Evolutionary conservation across 345 rosid species (phyloP), one percentile per base, ranked within the genome.

Genomic region (Boechera stricta): DNA sequence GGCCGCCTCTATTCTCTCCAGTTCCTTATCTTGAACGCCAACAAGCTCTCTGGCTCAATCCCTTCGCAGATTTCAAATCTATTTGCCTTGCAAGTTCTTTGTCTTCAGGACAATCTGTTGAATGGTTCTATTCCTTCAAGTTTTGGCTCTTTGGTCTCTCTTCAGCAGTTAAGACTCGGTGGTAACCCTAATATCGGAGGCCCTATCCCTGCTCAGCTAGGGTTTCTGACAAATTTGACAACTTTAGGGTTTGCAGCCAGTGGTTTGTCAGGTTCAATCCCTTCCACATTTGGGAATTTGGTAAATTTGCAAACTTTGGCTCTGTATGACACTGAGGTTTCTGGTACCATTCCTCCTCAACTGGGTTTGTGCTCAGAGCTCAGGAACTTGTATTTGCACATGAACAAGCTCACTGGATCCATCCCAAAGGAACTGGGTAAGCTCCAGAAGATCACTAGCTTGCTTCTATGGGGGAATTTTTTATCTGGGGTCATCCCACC

Each of bases 171-270:
- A 33, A 84, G 98, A 64, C 71, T 94, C 39, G 98, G 98, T 2
- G 98, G 98, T 1, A 92, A 92, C 73, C 98, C 98, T 38, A 82
- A 84, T 79, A 69, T 94, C 5, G 82, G 87, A 18, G 98, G 98
- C 8, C 89, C 86, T 41, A 89, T 94, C 56, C 98, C 98, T 29
- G 68, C 87, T 16, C 85, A 92, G 68, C 71, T 94, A 32, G 98
- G 98, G 38, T 56, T 84, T 9, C 85, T 94, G 64, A 85, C 73
- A 67, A 94, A 94, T 69, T 85, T 94, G 71, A 94, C 97, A 77
- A 94, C 96, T 29, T 80, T 94, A 57, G 98, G 98, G 24, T 87
- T 86, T 45, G 98, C 98, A n/a, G 94, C 96, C 31, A 90, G 94
- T 5, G 90, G 88, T 2, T 93, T 94, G 61, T 92, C 98, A 8